These are phyloP conservation scores for Ceratocystis destructans DNA, from an alignment of 2,329 filamentous ascomycete genomes.

Conservation along the genomic window DNA sequence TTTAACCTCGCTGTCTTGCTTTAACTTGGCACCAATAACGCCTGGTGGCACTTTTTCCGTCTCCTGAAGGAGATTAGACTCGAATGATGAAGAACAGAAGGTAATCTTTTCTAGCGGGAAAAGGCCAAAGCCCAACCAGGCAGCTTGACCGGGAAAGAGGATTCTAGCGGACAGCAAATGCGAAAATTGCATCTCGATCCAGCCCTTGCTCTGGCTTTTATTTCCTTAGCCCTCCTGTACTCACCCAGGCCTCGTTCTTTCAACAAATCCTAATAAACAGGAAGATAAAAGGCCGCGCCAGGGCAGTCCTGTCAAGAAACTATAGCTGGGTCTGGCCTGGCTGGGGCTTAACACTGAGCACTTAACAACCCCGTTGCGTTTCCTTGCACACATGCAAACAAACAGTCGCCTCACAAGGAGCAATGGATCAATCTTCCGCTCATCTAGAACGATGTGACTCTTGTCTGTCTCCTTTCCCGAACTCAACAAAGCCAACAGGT, in stretches of 20 bases:
- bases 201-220: background rate
- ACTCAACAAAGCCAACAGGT: background rate
- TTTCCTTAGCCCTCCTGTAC: background rate
- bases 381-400: background rate
- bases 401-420: background rate
- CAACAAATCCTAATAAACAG: too few species aligned
- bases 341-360: background rate
- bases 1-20: background rate
- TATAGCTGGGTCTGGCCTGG: background rate
- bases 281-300: background rate
- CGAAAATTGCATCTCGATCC: constrained; percentile 8
- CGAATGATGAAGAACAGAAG: background rate
- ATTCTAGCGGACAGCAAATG: background rate
- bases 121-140: background rate
- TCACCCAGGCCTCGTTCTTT: too few species aligned
- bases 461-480: background rate
- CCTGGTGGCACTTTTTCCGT: background rate
- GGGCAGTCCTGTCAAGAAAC: background rate
- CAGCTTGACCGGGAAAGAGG: background rate
- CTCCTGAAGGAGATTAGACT: background rate
- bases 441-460: background rate
- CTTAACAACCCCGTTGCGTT: too few species aligned
- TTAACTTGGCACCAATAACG: background rate
- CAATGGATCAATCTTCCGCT: background rate
- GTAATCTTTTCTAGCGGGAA: background rate